A percentile compares a stretch with the other conserved stretches of the same genome.
Evolutionary conservation across 345 rosid genomes (phyloP).

Genomic region (Hypericum androsaemum): DNA sequence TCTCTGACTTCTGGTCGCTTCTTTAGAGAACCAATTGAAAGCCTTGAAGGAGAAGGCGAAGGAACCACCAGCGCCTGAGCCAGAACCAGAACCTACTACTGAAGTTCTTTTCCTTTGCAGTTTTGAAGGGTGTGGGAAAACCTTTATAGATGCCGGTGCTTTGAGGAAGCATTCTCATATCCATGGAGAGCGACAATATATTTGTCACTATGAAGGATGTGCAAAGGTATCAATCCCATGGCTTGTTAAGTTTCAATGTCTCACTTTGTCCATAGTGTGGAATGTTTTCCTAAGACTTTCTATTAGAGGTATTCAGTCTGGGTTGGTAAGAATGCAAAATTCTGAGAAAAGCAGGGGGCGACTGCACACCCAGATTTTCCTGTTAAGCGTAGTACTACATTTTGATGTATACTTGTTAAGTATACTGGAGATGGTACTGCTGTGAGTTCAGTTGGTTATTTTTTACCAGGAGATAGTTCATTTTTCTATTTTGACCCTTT

Average conservation of each 20-base stretch:
- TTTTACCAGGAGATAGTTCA: too few species aligned
- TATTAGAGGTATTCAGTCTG: too few species aligned
- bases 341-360: too few species aligned
- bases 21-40: slow-evolving; percentile 51
- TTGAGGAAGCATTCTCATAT: slow-evolving; percentile 94
- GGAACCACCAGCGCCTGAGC: slow-evolving; percentile 61
- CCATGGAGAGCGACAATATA: slow-evolving; percentile 88
- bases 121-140: slow-evolving; percentile 89
- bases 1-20: slow-evolving; percentile 1
- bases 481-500: too few species aligned
- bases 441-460: too few species aligned
- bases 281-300: too few species aligned
- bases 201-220: slow-evolving; percentile 69
- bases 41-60: slow-evolving; percentile 60
- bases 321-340: too few species aligned
- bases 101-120: slow-evolving; percentile 97
- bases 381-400: too few species aligned
- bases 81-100: slow-evolving; percentile 88
- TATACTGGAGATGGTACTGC: too few species aligned
- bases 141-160: slow-evolving; percentile 88
- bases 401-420: too few species aligned
- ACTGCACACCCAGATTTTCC: too few species aligned
- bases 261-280: not conserved
- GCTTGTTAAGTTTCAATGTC: not conserved
- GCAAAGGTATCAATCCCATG: slow-evolving; percentile 53